Evolutionary conservation across 1,284 basidiomycete genomes (phyloP).

Genomic region (Ceratobasidium sp.): DNA sequence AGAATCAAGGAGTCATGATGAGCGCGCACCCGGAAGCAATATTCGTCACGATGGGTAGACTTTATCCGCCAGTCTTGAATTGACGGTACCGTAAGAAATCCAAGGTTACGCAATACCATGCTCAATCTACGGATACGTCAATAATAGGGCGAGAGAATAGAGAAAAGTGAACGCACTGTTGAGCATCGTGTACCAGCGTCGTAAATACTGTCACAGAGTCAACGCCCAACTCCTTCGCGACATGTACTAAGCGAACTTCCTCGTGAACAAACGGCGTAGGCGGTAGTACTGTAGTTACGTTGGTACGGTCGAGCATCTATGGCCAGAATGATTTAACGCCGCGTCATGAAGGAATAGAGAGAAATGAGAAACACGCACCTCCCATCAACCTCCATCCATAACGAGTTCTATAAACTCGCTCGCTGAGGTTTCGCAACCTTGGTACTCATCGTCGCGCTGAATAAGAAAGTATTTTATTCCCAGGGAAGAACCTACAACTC

Average conservation of each 20-base stretch:
- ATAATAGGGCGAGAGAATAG: slow-evolving; percentile 16
- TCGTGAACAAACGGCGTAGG: slow-evolving; percentile 95
- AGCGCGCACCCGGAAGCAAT: slow-evolving; percentile 83
- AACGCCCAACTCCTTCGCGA: slow-evolving; percentile 90
- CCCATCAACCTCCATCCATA: slow-evolving; percentile 93
- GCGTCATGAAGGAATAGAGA: too few species aligned
- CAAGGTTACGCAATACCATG: slow-evolving; percentile 90
- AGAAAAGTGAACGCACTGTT: slow-evolving; percentile 64
- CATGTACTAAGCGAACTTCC: slow-evolving; percentile 91
- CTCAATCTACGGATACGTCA: slow-evolving; percentile 63
- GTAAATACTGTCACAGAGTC: slow-evolving; percentile 98
- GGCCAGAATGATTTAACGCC: background rate
- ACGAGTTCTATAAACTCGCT: slow-evolving; percentile 94
- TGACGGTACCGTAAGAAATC: slow-evolving; percentile 95
- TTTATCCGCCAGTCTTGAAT: slow-evolving; percentile 97
- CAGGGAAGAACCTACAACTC: slow-evolving; percentile 78
- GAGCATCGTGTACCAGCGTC: slow-evolving; percentile 95
- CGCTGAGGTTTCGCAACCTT: slow-evolving; percentile 98
- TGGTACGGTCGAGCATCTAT: slow-evolving; percentile 95
- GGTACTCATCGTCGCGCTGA: slow-evolving; percentile 99
- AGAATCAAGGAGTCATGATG: slow-evolving; percentile 33
- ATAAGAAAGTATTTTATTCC: slow-evolving; percentile 95
- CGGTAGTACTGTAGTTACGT: slow-evolving; percentile 98
- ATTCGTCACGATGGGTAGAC: slow-evolving; percentile 94
- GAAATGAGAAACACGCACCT: slow-evolving; percentile 71